Base-by-base conservation (phyloP, 176 grass and related monocot genomes). In the Carex scoparia region DNA sequence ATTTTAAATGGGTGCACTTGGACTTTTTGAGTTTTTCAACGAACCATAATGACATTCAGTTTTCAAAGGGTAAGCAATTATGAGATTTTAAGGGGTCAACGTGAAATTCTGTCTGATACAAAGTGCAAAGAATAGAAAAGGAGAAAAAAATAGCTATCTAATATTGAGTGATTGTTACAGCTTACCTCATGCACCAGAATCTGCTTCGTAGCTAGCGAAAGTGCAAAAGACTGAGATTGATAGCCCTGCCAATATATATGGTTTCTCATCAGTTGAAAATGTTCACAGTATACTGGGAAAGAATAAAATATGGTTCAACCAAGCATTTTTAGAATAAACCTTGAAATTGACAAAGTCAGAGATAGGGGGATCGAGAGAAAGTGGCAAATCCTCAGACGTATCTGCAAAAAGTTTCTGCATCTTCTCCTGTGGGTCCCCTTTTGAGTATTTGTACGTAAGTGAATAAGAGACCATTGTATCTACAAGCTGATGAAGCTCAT, bases 391-490 rank as follows among this genome's bases (percentile, higher is more conserved):
- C 85, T 98, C 93, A 88, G 84, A 72, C 44, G 86, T 49, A 73
- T 87, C 75, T 60, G 86, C 80, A 91, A 63, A 86, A 86, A 76
- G 40, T 84, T 90, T 92, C 56, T 84, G 74, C 68, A 63, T 84
- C 80, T 84, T 94, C 86, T 90, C 91, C 86, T 86, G 85, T 83
- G 87, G 69, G 10, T 81, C 87, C 71, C 61, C 63, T 85, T 98
- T 95, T 60, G 84, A 92, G 69, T 89, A 92, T 94, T 54, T 98
- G 81, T 95, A 98, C 60, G 89, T 92, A 84, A 98, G 80, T 84
- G 89, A 98, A 75, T 94, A 92, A 53, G 89, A 89, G 83, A 95
- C 91, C 93, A 98, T 98, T 18, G 96, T 94, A 92, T 98, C 91
- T 79, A 95, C 87, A 84, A 98, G 87, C 65, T 95, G 83, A 79